Percentiles rank a stretch among this genome's conserved stretches.
These are phyloP conservation scores for Gardenia jasminoides DNA, from an alignment of 257 asterid genomes.

Conservation along the genomic window DNA sequence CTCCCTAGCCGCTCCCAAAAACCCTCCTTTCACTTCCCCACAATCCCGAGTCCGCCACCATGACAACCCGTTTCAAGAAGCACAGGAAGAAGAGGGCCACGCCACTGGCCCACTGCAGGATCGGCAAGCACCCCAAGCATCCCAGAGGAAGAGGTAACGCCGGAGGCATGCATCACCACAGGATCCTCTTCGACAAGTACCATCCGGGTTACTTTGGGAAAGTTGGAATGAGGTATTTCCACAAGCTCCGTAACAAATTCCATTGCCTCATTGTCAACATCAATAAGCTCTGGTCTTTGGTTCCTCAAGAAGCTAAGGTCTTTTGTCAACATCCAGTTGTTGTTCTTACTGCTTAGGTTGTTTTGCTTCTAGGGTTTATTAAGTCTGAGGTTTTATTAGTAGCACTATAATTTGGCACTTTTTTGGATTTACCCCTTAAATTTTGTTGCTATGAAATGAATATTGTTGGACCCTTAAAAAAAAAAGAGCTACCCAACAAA, in stretches of 20 bases:
- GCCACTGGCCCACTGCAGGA: slow-evolving; percentile 5
- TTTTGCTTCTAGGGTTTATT: not conserved
- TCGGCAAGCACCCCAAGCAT: slow-evolving; percentile 15
- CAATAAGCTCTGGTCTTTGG: too few species aligned
- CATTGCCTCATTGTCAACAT: too few species aligned
- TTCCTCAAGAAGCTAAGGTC: too few species aligned
- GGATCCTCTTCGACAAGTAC: too few species aligned
- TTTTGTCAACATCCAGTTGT: slow-evolving; percentile 8
- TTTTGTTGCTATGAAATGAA: too few species aligned
- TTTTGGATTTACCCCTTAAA: too few species aligned
- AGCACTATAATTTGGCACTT: not conserved
- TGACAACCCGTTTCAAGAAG: slow-evolving; percentile 23
- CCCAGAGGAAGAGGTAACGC: slow-evolving; percentile 17
- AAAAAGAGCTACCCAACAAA: too few species aligned
- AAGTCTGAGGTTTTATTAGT: not conserved
- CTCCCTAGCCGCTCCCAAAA: slow-evolving; percentile 3
- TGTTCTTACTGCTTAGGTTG: slow-evolving; percentile 16
- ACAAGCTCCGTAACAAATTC: too few species aligned
- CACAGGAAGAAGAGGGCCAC: slow-evolving; percentile 21
- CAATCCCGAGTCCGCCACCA: not conserved
- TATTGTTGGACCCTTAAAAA: too few species aligned
- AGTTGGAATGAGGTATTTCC: too few species aligned
- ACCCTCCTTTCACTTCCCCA: not conserved
- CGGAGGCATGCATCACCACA: too few species aligned
- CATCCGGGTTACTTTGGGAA: too few species aligned